Evolutionary conservation across 2,329 filamentous ascomycete species (phyloP), one percentile per base, ranked within the genome.

Genomic region (Tolypocladium cylindrosporum): DNA sequence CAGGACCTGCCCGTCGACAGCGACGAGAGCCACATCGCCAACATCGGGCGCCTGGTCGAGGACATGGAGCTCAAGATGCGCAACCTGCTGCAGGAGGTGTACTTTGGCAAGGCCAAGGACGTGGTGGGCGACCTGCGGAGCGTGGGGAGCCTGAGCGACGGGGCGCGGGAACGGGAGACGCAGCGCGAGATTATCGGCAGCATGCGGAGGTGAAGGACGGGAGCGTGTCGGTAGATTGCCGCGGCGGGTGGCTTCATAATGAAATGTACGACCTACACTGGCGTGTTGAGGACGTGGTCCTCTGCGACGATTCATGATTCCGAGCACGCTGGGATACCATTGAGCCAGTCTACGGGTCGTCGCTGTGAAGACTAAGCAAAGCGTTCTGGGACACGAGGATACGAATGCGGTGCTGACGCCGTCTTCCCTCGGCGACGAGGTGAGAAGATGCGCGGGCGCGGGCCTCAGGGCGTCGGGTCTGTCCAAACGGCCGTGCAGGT

Each of bases 61-160:
- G 94, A 99, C 74, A 97, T 99, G 94, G 94, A 99, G 78, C 85
- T 97, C 72, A 96, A 97, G 82, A 97, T 99, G 94, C 85, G 94
- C 64, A 99, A 99, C 74, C 74, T 97, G 74, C 78, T 99, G 72
- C 93, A 99, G 79, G 94, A 99, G 76, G 94, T 99, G 55, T 99
- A 99, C 77, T 99, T 99, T 75, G 94, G 94, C 71, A 99, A 99
- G 80, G 93, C 94, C 57, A 97, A 96, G 82, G 94, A 99, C 74
- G 91, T 99, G 3, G 93, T 99, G 4, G 94, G 93, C 57, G 93
- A 99, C 72, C 76, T 99, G 74, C 83, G 94, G 72, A 97, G 92
- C 74, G 82, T 96, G 63, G 85, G 86, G 55, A 86, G 88, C 62
- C 76, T 97, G 72, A 95, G 90, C 63, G 91, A 96, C 74, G 86